phyloP scores from a whole-genome alignment of 176 grass and related monocot genomes.

The Pontederia paniculata region DNA sequence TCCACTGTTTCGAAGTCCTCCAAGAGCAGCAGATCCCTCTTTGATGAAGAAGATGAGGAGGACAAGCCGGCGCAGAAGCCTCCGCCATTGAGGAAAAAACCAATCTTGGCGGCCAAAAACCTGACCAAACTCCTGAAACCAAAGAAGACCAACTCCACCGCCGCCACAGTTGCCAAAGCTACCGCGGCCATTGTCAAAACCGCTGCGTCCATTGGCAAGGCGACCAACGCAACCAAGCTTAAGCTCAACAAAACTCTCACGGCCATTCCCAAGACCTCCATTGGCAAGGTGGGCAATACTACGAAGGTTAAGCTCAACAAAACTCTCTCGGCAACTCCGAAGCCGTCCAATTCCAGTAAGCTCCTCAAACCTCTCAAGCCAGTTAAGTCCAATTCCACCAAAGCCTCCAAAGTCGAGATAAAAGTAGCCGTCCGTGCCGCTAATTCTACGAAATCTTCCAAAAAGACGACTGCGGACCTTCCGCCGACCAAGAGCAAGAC shows the following conservation, averaged over 20 bases:
- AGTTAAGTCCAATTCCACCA: slow-evolving; percentile 37
- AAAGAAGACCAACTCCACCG: slow-evolving; percentile 46
- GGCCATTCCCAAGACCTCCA: not conserved
- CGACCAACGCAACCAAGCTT: slow-evolving; percentile 11
- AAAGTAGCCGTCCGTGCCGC: slow-evolving; percentile 20
- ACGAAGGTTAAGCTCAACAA: slow-evolving; percentile 29
- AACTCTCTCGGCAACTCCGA: slow-evolving; percentile 18
- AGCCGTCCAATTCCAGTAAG: slow-evolving; percentile 28
- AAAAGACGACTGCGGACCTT: slow-evolving; percentile 19
- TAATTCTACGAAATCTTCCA: slow-evolving; percentile 34
- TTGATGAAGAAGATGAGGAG: slow-evolving; percentile 15
- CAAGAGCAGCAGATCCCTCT: slow-evolving; percentile 33
- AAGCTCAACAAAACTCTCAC: slow-evolving; percentile 24
- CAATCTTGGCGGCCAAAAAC: slow-evolving; percentile 34
- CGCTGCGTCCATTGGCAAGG: not conserved
- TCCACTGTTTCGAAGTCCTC: slow-evolving; percentile 21
- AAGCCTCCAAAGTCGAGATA: slow-evolving; percentile 32
- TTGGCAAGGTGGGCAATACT: no score
- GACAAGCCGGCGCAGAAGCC: slow-evolving; percentile 10
- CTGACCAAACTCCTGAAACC: slow-evolving; percentile 52
- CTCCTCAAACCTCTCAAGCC: slow-evolving; percentile 29
- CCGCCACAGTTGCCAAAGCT: not conserved
- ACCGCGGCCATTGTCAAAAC: not conserved
- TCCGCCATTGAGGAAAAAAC: slow-evolving; percentile 19
- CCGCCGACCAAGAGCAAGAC: slow-evolving; percentile 5